Base-by-base conservation (phyloP, 331 rosid genomes). In the Pyracantha coccinea region DNA sequence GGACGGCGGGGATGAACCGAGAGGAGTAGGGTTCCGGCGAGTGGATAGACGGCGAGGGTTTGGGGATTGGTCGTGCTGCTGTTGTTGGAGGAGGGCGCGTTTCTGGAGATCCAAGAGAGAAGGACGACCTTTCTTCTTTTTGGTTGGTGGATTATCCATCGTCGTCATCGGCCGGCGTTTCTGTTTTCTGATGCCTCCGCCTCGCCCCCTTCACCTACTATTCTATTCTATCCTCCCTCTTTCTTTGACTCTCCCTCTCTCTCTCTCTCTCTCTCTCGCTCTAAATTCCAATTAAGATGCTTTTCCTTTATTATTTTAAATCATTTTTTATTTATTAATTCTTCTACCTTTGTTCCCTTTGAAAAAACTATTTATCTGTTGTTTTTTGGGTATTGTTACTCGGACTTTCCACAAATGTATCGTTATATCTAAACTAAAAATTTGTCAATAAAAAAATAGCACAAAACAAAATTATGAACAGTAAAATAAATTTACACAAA, bases 121-220 rank as follows among this genome's bases (percentile, higher is more conserved):
- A 3, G 99, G 99, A 27, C 99, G 99, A 1, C 99, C 99, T 83
- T 94, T 87, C 75, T 87, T 94, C 96, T 94, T 94, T 86, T 86
- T 87, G 54, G 57, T 64, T 5, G 68, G 68, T 16, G 58, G 69
- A 35, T 70, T 53, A 38, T 72, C 68, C 84, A 76, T 76, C 90
- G 28, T 90, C 98, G 85, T 87, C 88, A 75, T 90, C 83, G 83
- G 81, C 72, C 86, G 45, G 45, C 15, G 45, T 38, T 38, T 38
- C 45, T 38, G 45, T 38, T 84, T 71, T 84, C 90, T 74, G 97
- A 87, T 80, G 85, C 88, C 80, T 87, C 93, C 77, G 86, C 97
- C 93, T 87, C 88, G 75, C 11, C 85, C 75, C 77, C 20, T 50
- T 50, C 55, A 16, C 55, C 55, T 50, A 50, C 55, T 50, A 6